Conservation (phyloP, 2,329 filamentous ascomycete species). For the Curvularia lunata region DNA sequence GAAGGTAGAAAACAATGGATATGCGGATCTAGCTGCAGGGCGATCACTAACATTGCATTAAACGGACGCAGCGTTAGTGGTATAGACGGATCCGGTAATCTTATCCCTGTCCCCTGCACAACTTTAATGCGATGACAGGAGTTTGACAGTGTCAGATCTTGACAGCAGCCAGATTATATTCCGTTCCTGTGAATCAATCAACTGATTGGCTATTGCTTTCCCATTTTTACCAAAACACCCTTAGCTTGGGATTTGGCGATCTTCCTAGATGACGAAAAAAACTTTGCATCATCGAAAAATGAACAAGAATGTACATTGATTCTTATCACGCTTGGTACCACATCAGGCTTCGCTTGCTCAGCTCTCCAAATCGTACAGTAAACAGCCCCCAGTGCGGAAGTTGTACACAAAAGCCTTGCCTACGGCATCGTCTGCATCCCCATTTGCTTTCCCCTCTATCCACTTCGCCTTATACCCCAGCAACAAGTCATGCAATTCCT, state of each 20-base stretch:
- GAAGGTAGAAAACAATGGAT: background rate
- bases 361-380: constrained; percentile 78
- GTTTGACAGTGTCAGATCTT: background rate
- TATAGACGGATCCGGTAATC: background rate
- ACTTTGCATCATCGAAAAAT: background rate
- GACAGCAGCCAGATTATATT: background rate
- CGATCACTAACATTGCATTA: background rate
- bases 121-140: background rate
- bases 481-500: constrained; percentile 81
- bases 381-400: constrained; percentile 80
- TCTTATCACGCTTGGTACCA: background rate
- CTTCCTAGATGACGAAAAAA: background rate
- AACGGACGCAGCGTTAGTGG: background rate
- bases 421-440: constrained; percentile 53
- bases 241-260: background rate
- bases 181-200: background rate
- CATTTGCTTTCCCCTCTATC: constrained; percentile 51
- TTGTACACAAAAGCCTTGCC: constrained; percentile 90
- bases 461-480: constrained; percentile 65
- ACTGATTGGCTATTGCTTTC: background rate
- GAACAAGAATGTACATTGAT: background rate
- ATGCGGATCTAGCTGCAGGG: background rate
- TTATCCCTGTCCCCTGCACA: background rate
- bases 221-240: background rate
- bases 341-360: constrained; percentile 18